Evolutionary conservation across 495 filamentous ascomycete genomes (phyloP).

Genomic region (Neurospora sp.): DNA sequence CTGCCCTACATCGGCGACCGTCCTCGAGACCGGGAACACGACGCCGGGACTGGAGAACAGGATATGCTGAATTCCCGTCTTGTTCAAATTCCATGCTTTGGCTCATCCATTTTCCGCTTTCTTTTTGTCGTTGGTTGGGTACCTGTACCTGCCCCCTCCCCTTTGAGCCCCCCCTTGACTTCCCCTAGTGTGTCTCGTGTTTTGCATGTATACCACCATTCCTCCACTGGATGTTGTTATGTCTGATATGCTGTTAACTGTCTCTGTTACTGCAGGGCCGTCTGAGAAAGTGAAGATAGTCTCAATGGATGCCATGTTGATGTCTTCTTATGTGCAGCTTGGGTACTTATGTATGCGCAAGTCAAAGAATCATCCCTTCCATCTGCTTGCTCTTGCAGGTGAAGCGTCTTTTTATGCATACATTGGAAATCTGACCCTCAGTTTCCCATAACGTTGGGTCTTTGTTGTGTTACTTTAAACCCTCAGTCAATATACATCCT

Average conservation of each 20-base stretch:
- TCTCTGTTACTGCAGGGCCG: neutral
- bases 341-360: neutral
- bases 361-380: neutral
- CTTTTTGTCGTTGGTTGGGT: neutral
- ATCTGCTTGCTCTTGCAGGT: neutral
- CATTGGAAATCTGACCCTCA: neutral
- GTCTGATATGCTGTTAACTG: neutral
- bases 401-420: neutral
- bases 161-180: neutral
- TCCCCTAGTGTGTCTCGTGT: neutral
- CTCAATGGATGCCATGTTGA: neutral
- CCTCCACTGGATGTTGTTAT: neutral
- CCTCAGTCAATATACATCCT: neutral
- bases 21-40: neutral
- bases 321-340: neutral
- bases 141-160: neutral
- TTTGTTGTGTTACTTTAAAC: neutral
- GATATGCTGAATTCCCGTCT: conserved; percentile 13
- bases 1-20: neutral
- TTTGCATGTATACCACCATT: neutral
- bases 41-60: conserved; percentile 17
- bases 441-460: neutral
- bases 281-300: neutral
- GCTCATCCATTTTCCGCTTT: conserved; percentile 15
- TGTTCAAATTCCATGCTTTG: conserved; percentile 22